Conservation (phyloP, 2,329 filamentous ascomycete genomes). For the Aureobasidium mangrovei region DNA sequence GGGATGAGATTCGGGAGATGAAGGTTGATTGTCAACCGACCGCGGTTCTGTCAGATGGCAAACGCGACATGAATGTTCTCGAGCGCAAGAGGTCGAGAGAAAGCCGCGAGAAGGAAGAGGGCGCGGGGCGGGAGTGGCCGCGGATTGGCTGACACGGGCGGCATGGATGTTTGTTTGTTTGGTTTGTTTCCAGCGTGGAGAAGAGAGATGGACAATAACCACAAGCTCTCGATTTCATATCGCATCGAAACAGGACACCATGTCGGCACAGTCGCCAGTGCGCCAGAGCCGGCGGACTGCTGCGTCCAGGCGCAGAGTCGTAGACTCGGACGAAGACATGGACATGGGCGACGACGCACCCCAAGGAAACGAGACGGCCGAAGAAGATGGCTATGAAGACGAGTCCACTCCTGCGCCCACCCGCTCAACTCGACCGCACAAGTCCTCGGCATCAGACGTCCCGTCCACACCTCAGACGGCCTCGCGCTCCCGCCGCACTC, state of each 20-base stretch:
- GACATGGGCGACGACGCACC: constrained; percentile 45
- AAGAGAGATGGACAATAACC: constrained; percentile 1
- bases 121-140: neutral
- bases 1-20: no score
- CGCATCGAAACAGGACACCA: constrained; percentile 16
- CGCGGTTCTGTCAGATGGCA: no score
- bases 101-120: neutral
- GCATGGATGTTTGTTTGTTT: constrained; percentile 11
- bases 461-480: constrained; percentile 39
- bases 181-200: neutral
- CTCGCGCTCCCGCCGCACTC: constrained; percentile 35
- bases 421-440: constrained; percentile 47
- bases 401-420: constrained; percentile 70
- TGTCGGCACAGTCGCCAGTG: constrained; percentile 35
- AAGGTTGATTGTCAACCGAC: no score
- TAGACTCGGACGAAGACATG: constrained; percentile 63
- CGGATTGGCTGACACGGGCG: neutral
- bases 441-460: constrained; percentile 36
- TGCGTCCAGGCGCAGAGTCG: constrained; percentile 60
- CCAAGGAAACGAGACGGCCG: constrained; percentile 39
- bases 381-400: constrained; percentile 58
- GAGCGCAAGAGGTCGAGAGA: no score
- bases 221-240: neutral
- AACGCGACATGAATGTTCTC: no score
- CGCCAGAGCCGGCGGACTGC: constrained; percentile 53